A percentile compares a stretch with the other conserved stretches of the same genome.
phyloP scores from a whole-genome alignment of 805 yeast genomes.

The Ogataea siamensis region DNA sequence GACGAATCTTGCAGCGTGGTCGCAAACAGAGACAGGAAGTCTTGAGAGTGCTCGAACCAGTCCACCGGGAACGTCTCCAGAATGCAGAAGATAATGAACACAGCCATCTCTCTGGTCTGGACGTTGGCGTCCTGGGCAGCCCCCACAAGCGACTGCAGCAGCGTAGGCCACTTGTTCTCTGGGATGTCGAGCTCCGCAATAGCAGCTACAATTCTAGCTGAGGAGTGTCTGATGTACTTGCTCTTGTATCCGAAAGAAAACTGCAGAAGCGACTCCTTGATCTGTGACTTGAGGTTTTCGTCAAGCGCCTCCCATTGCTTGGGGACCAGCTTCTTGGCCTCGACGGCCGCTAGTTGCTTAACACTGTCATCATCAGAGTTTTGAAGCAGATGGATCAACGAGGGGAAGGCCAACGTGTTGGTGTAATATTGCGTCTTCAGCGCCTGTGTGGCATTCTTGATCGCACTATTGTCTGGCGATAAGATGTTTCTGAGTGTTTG shows the following conservation, averaged over 20 bases:
- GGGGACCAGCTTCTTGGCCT: slow-evolving; percentile 79
- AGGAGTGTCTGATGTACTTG: slow-evolving; percentile 75
- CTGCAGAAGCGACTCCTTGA: slow-evolving; percentile 66
- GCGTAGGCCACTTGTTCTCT: slow-evolving; percentile 65
- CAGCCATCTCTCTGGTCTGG: slow-evolving; percentile 76
- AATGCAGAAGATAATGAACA: slow-evolving; percentile 72
- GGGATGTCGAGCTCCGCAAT: slow-evolving; percentile 78
- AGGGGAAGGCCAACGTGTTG: slow-evolving; percentile 70
- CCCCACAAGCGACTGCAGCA: slow-evolving; percentile 66
- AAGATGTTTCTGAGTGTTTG: slow-evolving; percentile 74
- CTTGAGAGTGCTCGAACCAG: slow-evolving; percentile 55
- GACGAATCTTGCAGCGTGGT: slow-evolving; percentile 60
- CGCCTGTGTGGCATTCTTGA: slow-evolving; percentile 77
- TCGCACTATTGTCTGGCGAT: slow-evolving; percentile 75
- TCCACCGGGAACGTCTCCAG: slow-evolving; percentile 68
- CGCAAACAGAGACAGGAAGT: slow-evolving; percentile 69
- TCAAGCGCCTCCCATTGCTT: slow-evolving; percentile 64
- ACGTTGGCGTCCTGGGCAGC: slow-evolving; percentile 52
- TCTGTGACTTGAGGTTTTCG: slow-evolving; percentile 50
- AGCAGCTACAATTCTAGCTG: slow-evolving; percentile 85
- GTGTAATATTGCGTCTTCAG: slow-evolving; percentile 73
- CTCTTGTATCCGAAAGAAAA: slow-evolving; percentile 64
- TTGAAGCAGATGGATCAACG: slow-evolving; percentile 79
- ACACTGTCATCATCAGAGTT: slow-evolving; percentile 65
- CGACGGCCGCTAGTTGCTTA: slow-evolving; percentile 94